Evolutionary conservation across 176 grass and related monocot genomes (phyloP).

Genomic region (Carex parvula): DNA sequence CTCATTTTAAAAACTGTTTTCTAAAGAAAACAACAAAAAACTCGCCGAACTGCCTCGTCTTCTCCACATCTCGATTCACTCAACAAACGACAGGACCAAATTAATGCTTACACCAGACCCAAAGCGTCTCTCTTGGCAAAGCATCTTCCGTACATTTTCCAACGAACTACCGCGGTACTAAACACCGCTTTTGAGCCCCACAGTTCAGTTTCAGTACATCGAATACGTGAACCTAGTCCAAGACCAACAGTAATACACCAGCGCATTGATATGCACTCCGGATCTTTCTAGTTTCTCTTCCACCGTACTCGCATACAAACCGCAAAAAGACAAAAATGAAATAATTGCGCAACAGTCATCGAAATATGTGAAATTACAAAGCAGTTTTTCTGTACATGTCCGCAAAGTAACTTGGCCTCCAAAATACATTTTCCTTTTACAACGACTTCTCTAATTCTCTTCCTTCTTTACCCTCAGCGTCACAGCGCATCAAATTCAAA

Average conservation of each 20-base stretch:
- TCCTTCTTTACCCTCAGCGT: neutral
- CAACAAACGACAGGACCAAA: neutral
- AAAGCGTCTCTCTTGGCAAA: neutral
- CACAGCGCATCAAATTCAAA: neutral
- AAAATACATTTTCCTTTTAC: neutral
- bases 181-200: neutral
- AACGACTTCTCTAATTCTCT: neutral
- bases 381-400: neutral
- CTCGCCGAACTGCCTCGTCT: constrained; percentile 5
- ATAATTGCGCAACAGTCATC: neutral
- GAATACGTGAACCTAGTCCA: neutral
- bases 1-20: neutral
- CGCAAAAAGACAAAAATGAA: neutral
- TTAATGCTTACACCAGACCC: neutral
- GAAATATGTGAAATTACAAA: neutral
- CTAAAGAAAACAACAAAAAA: neutral
- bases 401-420: neutral
- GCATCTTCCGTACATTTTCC: neutral
- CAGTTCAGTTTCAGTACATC: neutral
- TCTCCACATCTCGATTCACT: neutral
- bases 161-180: neutral
- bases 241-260: neutral
- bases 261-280: neutral
- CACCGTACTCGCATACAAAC: neutral
- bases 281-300: neutral